Evolutionary conservation across 495 filamentous ascomycete genomes (phyloP), one percentile per base, ranked within the genome.

Genomic region (Pseudoneurospora amorphoporcata): DNA sequence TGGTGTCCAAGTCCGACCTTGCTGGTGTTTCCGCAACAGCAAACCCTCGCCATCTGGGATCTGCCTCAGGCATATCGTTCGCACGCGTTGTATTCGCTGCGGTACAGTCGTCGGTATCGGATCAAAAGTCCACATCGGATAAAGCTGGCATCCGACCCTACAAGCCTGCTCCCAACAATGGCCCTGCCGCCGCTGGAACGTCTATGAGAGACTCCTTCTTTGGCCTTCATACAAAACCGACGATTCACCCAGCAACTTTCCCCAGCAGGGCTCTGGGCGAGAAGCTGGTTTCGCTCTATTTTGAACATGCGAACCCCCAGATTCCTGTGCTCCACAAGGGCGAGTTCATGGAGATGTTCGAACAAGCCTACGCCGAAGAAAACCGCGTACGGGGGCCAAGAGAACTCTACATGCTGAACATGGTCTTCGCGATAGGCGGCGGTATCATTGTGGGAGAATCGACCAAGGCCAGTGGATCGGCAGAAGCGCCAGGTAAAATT

Each of bases 371-470:
- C 79, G 83, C 86, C 3, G 83, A 88, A 8, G 88, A 90, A 41
- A 88, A 88, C 70, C 88, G 89, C 72, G 87, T 88, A 71, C 88
- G 93, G 39, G 92, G 91, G 23, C 89, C 94, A 8, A 88, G 92
- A 69, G 94, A 97, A 80, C 88, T 94, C 16, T 98, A 98, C 78
- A 88, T 94, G 80, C 86, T 98, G 68, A 97, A 97, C 80, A 98
- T 98, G 80, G 95, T 98, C n/a, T 98, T 95, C 83, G 95, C 95
- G 7, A 97, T 98, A 73, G 95, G 95, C 9, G 92, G 93, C 14
- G 95, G 94, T 1, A 97, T 97, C 75, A 96, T 97, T 73, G 88
- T 97, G 75, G 92, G 90, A 69, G 90, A 80, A 69, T 76, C 72
- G 71, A 79, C 75, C 77, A 84, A 81, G 80, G 73, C 72, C 4